phyloP scores from a whole-genome alignment of 768 basidiomycete genomes.

The Termitomyces bulborhizus region DNA sequence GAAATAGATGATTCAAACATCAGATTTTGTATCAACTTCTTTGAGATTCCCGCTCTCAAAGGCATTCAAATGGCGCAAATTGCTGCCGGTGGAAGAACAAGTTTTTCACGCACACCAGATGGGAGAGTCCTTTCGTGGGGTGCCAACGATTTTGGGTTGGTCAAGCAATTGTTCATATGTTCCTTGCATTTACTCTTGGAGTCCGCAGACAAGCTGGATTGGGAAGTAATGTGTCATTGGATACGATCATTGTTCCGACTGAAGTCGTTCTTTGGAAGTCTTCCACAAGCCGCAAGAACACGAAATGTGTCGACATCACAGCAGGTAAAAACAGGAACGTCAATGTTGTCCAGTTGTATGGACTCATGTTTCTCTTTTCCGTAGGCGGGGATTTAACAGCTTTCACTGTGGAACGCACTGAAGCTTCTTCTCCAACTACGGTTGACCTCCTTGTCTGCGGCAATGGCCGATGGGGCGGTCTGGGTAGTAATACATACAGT shows the following conservation, averaged over 20 bases:
- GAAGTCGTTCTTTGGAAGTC: slow-evolving; percentile 72
- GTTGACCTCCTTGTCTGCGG: slow-evolving; percentile 66
- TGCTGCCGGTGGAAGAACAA: slow-evolving; percentile 65
- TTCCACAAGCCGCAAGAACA: slow-evolving; percentile 40
- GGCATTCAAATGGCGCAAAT: slow-evolving; percentile 62
- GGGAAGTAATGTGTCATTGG: slow-evolving; percentile 54
- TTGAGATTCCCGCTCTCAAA: slow-evolving; percentile 69
- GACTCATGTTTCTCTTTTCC: background rate
- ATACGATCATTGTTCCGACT: slow-evolving; percentile 74
- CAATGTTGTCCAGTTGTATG: background rate
- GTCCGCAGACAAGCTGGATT: slow-evolving; percentile 70
- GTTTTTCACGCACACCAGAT: slow-evolving; percentile 59
- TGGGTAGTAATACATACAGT: slow-evolving; percentile 63
- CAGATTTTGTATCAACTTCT: slow-evolving; percentile 62
- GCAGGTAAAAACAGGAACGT: slow-evolving; percentile 41
- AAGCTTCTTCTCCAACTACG: slow-evolving; percentile 18
- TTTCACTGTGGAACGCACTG: slow-evolving; percentile 60
- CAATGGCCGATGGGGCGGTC: slow-evolving; percentile 78
- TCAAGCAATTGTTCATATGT: background rate
- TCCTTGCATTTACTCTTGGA: background rate
- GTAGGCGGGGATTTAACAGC: slow-evolving; percentile 72
- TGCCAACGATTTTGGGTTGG: slow-evolving; percentile 80
- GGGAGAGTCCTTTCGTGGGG: slow-evolving; percentile 87
- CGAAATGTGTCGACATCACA: slow-evolving; percentile 57
- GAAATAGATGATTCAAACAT: slow-evolving; percentile 37